Evolutionary conservation across 805 yeast species (phyloP).

Genomic region (Nakazawaea peltata): DNA sequence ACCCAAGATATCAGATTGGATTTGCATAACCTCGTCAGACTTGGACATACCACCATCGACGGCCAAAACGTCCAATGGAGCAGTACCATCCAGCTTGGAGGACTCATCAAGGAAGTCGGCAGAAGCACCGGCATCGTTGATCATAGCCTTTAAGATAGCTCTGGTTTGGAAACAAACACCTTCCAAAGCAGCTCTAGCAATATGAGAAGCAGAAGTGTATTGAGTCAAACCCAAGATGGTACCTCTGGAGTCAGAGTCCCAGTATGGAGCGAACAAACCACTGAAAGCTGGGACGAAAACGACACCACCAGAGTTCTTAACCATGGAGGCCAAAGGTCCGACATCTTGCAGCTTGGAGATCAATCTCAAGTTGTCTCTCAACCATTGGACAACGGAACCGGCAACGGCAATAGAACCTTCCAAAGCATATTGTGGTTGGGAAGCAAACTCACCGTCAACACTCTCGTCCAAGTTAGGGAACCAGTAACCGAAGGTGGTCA

Average conservation of each 20-base stretch:
- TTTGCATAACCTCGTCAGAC: constrained; percentile 86
- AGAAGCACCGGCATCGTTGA: constrained; percentile 65
- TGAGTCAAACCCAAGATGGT: constrained; percentile 91
- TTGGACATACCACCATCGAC: constrained; percentile 97
- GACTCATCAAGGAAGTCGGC: constrained; percentile 50
- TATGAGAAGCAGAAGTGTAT: constrained; percentile 84
- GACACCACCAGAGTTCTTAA: constrained; percentile 79
- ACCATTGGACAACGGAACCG: constrained; percentile 91
- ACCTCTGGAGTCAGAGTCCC: constrained; percentile 91
- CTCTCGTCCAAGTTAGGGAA: constrained; percentile 56
- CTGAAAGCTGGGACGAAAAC: constrained; percentile 93
- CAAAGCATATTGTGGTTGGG: constrained; percentile 73
- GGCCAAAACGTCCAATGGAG: constrained; percentile 47
- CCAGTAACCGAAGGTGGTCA: constrained; percentile 89
- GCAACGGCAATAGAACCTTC: constrained; percentile 98
- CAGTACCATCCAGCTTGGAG: constrained; percentile 23
- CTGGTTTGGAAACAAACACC: constrained; percentile 93
- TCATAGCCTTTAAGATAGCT: constrained; percentile 87
- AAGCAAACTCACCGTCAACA: constrained; percentile 25
- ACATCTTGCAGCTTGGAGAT: constrained; percentile 79
- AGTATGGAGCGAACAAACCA: constrained; percentile 92
- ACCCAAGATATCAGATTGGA: constrained; percentile 88
- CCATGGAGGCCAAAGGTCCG: constrained; percentile 84
- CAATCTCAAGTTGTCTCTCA: constrained; percentile 80
- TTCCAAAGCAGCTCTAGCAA: constrained; percentile 91